phyloP scores from a whole-genome alignment of 2,329 filamentous ascomycete species.

The Fusarium incarnatum region DNA sequence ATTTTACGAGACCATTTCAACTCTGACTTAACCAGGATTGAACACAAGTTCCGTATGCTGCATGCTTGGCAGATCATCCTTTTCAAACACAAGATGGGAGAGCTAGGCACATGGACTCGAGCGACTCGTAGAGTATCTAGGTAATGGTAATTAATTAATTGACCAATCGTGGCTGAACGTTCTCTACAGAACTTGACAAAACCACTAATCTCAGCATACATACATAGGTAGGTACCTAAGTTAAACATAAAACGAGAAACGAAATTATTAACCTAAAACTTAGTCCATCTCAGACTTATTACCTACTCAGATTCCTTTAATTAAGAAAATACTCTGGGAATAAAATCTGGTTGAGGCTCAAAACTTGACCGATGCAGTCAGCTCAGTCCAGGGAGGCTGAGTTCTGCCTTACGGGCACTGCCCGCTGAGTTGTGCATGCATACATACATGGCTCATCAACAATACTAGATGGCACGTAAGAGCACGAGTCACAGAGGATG shows the following conservation, averaged over 20 bases:
- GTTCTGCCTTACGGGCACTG: slow-evolving; percentile 12
- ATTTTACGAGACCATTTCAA: background rate
- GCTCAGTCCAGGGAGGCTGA: slow-evolving; percentile 15
- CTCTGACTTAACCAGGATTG: background rate
- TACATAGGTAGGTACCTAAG: too few relatives aligned
- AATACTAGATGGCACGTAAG: background rate
- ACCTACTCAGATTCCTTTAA: background rate
- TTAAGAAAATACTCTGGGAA: background rate
- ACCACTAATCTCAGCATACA: background rate
- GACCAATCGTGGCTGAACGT: slow-evolving; percentile 4
- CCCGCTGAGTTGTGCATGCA: slow-evolving; percentile 12
- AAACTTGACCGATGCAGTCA: slow-evolving; percentile 12
- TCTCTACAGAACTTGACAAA: background rate
- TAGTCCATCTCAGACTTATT: background rate
- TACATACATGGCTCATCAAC: background rate
- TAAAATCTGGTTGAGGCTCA: slow-evolving; percentile 14
- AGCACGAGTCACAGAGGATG: slow-evolving; percentile 1
- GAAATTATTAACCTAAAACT: background rate
- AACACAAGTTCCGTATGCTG: background rate
- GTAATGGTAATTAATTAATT: background rate
- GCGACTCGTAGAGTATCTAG: background rate
- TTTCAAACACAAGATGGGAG: background rate
- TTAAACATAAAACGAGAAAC: background rate
- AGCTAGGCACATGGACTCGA: background rate
- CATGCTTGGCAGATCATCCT: slow-evolving; percentile 14